Evolutionary conservation across 164 flowering plant genomes (phyloP), one percentile per base, ranked within the genome.

Genomic region (Vitis labrusca): DNA sequence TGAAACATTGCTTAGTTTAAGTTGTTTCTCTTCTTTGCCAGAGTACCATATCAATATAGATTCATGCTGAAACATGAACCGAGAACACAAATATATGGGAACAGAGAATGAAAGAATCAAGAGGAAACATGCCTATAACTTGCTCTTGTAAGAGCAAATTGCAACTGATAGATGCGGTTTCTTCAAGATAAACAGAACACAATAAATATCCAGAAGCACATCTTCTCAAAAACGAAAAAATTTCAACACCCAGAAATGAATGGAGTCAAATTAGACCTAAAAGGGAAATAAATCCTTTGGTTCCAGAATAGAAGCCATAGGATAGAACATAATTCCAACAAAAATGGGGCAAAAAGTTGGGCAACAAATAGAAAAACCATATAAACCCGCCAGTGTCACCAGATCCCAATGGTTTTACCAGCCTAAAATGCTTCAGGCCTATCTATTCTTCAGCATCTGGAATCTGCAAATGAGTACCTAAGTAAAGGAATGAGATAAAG

Each of bases 301-400:
- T 51, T 17, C 47, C 16, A 64, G 52, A 50, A 50, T 17, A 11
- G 12, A 5, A 1, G 19, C 16, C 10, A 23, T 65, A 10, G 3
- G 11, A 17, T 55, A 49, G n/a, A 62, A 14, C 17, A 32, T 30
- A 15, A 30, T 3, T 15, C 49, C 63, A 3, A 60, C 49, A 48
- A 16, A 44, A 62, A 48, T 27, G 14, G 12, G 67, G 15, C 13
- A 17, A 15, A 29, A 65, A 23, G 27, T 2, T 23, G 27, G 27
- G 27, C 27, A 23, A 8, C 2, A 23, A 23, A 23, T 23, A 23
- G 49, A 44, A 64, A 59, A 51, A 58, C 47, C 32, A 66, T 7
- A 71, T 80, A 57, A 71, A 94, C 99, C 99, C 92, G 73, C 99
- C 99, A 37, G 99, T 95, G 80, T 95, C 99, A 23, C 99, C 98